Evolutionary conservation across 345 rosid genomes (phyloP).

Genomic region (Melaleuca quinquenervia): DNA sequence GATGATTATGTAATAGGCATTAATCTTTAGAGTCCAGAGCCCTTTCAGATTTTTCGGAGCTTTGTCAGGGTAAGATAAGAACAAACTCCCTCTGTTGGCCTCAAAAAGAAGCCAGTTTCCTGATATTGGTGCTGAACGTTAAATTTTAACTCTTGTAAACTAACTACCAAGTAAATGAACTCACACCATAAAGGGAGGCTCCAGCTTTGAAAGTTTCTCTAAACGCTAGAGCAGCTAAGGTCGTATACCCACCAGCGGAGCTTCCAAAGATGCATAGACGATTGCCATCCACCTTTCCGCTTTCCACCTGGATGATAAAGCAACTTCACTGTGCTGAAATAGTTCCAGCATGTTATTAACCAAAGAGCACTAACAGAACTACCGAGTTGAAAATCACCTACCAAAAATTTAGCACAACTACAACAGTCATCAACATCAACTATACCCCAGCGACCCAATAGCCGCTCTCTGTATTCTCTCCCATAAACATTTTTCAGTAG

Average conservation of each 20-base stretch:
- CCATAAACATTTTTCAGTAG: conserved; percentile 36
- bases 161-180: conserved; percentile 9
- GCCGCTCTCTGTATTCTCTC: conserved; percentile 86
- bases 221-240: conserved; percentile 90
- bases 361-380: neutral
- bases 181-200: conserved; percentile 89
- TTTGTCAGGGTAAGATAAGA: neutral
- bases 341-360: neutral
- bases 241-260: conserved; percentile 96
- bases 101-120: neutral
- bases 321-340: neutral
- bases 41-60: neutral
- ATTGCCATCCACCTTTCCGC: conserved; percentile 59
- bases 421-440: conserved; percentile 97
- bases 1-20: neutral
- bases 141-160: neutral
- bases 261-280: conserved; percentile 89
- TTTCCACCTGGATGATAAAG: conserved; percentile 49
- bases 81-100: neutral
- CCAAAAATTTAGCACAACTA: conserved; percentile 88
- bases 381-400: conserved; percentile 7
- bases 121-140: neutral
- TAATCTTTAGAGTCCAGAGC: neutral
- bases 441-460: conserved; percentile 70
- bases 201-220: conserved; percentile 85